A percentile compares a stretch with the other conserved stretches of the same genome.
Evolutionary conservation across 371 early-diverging fungal species (phyloP).

Genomic region (Mortierella sp.): DNA sequence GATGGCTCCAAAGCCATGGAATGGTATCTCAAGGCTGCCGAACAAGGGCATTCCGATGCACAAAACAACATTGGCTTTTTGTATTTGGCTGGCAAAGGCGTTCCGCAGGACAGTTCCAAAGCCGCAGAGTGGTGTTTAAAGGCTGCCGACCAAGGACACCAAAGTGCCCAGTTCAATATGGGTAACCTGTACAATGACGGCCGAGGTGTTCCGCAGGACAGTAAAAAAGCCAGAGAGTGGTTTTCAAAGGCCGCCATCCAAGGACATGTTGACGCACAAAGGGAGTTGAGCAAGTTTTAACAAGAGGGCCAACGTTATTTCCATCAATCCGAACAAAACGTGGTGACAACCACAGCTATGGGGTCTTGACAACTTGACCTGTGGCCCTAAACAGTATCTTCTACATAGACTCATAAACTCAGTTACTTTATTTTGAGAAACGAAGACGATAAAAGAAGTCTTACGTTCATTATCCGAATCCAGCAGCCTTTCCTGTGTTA

Average conservation of each 20-base stretch:
- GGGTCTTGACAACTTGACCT: no score
- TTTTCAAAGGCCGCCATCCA: conserved; percentile 7
- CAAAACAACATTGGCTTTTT: conserved; percentile 11
- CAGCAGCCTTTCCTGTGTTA: no score
- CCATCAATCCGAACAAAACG: no score
- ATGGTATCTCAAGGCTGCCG: conserved; percentile 53
- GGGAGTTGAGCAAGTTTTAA: no score
- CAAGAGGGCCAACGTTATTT: no score
- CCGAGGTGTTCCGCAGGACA: conserved; percentile 57
- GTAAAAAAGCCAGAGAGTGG: conserved; percentile 36
- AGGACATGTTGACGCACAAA: conserved; percentile 45
- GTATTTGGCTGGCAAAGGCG: background rate
- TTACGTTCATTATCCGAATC: no score
- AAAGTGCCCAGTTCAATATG: conserved; percentile 77
- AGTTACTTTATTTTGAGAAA: no score
- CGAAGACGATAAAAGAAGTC: no score
- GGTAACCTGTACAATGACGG: conserved; percentile 70
- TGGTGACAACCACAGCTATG: no score
- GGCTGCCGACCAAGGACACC: conserved; percentile 51
- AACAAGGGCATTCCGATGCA: conserved; percentile 18
- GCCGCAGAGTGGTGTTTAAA: conserved; percentile 67
- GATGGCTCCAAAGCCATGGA: conserved; percentile 57
- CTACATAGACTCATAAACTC: no score
- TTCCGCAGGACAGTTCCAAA: background rate
- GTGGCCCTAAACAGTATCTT: no score